Base-by-base conservation (phyloP, 306 rosid genomes). In the apple (Malus domestica) region DNA sequence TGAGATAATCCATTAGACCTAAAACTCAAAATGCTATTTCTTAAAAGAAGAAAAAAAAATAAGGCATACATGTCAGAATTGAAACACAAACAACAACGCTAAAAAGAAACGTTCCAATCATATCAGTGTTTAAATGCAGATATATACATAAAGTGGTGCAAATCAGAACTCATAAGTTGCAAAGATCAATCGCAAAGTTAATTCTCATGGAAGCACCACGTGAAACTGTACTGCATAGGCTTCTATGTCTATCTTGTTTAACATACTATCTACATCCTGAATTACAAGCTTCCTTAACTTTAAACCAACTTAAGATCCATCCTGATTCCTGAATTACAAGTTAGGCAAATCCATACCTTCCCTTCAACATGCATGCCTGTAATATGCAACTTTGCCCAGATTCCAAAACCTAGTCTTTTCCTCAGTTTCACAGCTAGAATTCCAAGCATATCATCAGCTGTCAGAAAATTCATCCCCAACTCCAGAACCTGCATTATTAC, bases 281-380 rank as follows among this genome's bases (percentile, higher is more conserved):
- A 42, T 16, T 51, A 49, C 55, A 27, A 74, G 5, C 15, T 19
- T 32, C 6, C 70, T 33, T 27, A 35, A 66, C 42, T 66, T 33
- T 35, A 35, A 20, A 35, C 10, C 14, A 40, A 73, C 16, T 25
- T 38, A 23, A 9, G 18, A 61, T 61, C 68, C 27, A 18, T 38
- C 42, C 42, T 38, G 42, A 38, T 23, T 40, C 51, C n/a, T 40
- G 27, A 42, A 73, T 27, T 15, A 16, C 69, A 73, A 59, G 58
- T 42, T 44, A 44, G 69, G 10, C 27, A 59, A 15, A 68, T 49
- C 6, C 80, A 65, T 83, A 96, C 99, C 97, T 93, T 96, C 80
- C 99, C 99, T 89, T 96, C 99, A 70, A 93, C 76, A 83, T 96
- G 99, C 99, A 96, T 88, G 66, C 98, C 99, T 0, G 99, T 96